These are phyloP conservation scores for Spironucleus salmonicida DNA, from an alignment of 208 protist genomes.

Conservation along the genomic window DNA sequence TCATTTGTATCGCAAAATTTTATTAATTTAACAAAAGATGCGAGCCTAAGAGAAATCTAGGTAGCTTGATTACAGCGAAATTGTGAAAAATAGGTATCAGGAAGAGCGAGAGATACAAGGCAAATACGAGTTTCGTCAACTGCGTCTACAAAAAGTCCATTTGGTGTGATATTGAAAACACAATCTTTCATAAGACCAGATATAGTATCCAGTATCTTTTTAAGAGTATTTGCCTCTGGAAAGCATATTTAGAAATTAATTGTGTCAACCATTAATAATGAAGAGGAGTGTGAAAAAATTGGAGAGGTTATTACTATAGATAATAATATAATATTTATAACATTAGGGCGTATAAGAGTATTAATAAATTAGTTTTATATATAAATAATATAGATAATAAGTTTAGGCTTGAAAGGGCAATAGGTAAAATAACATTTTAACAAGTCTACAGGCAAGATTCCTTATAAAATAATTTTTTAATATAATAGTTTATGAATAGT, in stretches of 20 bases:
- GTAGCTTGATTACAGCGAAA: not conserved
- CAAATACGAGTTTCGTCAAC: constrained; percentile 20
- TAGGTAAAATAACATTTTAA: no score
- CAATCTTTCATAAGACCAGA: not conserved
- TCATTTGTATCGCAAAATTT: constrained; percentile 23
- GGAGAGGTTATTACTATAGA: no score
- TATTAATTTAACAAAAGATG: not conserved
- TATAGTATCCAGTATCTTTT: not conserved
- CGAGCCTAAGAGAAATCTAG: not conserved
- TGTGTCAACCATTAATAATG: not conserved
- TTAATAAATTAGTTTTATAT: no score
- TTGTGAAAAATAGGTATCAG: not conserved
- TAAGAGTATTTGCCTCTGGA: not conserved
- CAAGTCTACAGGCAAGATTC: no score
- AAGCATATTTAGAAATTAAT: not conserved
- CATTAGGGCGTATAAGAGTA: no score
- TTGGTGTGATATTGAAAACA: not conserved
- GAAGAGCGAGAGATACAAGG: constrained; percentile 2
- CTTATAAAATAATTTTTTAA: no score
- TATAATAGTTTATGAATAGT: no score
- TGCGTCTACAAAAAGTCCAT: constrained; percentile 17
- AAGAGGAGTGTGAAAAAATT: no score
- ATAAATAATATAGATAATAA: no score
- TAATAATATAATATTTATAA: no score
- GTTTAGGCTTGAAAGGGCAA: no score